These are phyloP conservation scores for Komagataella mondaviorum DNA, from an alignment of 805 yeast species.

Conservation along the genomic window DNA sequence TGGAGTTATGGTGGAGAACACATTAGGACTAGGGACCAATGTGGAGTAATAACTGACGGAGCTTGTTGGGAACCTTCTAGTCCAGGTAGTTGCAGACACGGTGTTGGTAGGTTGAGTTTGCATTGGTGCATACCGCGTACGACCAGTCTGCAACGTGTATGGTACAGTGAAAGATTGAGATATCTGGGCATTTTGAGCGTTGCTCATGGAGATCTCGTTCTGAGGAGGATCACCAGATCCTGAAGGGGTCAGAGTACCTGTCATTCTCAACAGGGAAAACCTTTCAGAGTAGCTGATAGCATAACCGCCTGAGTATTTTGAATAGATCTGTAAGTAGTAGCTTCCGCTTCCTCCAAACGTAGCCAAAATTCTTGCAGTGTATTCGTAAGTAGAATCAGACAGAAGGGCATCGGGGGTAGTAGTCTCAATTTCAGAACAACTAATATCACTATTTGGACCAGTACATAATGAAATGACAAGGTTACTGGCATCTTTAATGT, in stretches of 20 bases:
- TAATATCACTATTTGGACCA: slow-evolving; percentile 42
- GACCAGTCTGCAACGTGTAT: slow-evolving; percentile 70
- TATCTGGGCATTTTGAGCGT: slow-evolving; percentile 25
- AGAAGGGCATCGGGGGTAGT: slow-evolving; percentile 17
- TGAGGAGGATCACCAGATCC: slow-evolving; percentile 34
- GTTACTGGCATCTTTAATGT: slow-evolving; percentile 24
- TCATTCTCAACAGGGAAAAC: slow-evolving; percentile 57
- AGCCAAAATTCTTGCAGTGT: slow-evolving; percentile 26
- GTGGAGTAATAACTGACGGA: slow-evolving; percentile 49
- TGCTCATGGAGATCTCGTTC: slow-evolving; percentile 18
- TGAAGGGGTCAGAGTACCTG: slow-evolving; percentile 42
- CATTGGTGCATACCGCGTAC: slow-evolving; percentile 81
- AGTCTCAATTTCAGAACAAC: slow-evolving; percentile 21
- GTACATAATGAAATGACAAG: slow-evolving; percentile 52
- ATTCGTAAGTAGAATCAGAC: slow-evolving; percentile 17
- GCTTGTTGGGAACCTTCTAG: slow-evolving; percentile 54
- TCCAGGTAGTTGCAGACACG: slow-evolving; percentile 56
- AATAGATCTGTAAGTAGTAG: slow-evolving; percentile 60
- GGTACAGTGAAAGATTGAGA: slow-evolving; percentile 50
- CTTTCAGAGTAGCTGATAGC: slow-evolving; percentile 59
- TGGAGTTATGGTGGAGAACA: slow-evolving; percentile 62
- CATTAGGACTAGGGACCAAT: slow-evolving; percentile 25
- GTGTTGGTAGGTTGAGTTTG: slow-evolving; percentile 72
- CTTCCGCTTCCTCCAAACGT: slow-evolving; percentile 45
- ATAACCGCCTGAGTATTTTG: slow-evolving; percentile 25